Conservation (phyloP, 2,329 filamentous ascomycete genomes). For the Colletotrichum euphorbiae region DNA sequence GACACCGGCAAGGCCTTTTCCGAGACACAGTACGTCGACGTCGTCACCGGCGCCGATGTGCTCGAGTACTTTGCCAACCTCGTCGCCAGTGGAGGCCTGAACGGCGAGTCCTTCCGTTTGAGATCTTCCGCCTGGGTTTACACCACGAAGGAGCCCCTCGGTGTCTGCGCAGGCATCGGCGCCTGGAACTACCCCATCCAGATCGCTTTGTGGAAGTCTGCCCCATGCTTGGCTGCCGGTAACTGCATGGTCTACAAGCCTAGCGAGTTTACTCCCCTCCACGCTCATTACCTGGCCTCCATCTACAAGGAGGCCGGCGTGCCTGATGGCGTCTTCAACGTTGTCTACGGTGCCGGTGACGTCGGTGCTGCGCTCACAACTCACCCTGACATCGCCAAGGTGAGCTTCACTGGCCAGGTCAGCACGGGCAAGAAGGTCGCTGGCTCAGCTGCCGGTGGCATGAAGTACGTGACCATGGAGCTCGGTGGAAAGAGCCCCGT, state of each 20-base stretch:
- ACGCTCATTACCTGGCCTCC: conserved; percentile 79
- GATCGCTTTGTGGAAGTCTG: conserved; percentile 91
- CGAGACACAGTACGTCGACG: conserved; percentile 86
- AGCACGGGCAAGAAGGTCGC: conserved; percentile 79
- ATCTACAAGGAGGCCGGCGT: conserved; percentile 84
- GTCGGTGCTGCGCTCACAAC: conserved; percentile 80
- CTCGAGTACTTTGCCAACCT: conserved; percentile 88
- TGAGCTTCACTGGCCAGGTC: conserved; percentile 59
- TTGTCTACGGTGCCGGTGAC: conserved; percentile 83
- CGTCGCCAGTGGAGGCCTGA: conserved; percentile 81
- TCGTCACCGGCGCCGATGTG: conserved; percentile 85
- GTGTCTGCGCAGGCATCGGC: conserved; percentile 87
- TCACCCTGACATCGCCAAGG: conserved; percentile 81
- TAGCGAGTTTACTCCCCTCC: conserved; percentile 87
- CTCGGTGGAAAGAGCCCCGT: conserved; percentile 88
- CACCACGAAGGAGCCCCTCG: conserved; percentile 83
- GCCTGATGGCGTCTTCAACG: conserved; percentile 87
- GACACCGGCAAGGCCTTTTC: conserved; percentile 90
- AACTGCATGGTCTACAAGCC: conserved; percentile 95
- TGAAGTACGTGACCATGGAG: conserved; percentile 96
- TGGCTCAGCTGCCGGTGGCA: conserved; percentile 76
- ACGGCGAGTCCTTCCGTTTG: conserved; percentile 82
- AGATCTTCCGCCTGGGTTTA: conserved; percentile 84
- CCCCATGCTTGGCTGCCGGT: conserved; percentile 84
- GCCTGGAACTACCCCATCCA: conserved; percentile 95